Conservation (phyloP, 2,329 filamentous ascomycete genomes). For the Botrytis galanthina region DNA sequence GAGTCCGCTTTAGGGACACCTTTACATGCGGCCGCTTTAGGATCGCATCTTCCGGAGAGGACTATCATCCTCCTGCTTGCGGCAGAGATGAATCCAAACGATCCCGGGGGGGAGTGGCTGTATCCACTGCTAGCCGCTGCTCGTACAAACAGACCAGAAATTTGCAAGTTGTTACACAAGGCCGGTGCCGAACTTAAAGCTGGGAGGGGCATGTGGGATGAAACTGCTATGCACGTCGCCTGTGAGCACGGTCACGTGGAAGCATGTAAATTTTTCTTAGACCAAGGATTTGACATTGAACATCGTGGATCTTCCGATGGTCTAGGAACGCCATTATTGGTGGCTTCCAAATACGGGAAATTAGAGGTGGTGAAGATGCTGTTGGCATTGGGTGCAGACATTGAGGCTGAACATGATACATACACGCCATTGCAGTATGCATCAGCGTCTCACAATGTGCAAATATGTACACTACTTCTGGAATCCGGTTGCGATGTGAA, state of each 20-base stretch:
- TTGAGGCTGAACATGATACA: not conserved
- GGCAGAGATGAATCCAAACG: no score
- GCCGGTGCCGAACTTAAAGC: no score
- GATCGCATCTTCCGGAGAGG: not conserved
- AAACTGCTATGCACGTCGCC: not conserved
- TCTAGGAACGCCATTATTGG: not conserved
- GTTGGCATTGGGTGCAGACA: not conserved
- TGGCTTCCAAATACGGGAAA: not conserved
- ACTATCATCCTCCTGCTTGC: not conserved
- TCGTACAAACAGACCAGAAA: accelerated
- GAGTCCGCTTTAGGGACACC: not conserved
- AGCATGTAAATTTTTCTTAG: not conserved
- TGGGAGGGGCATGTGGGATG: no score
- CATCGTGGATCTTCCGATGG: no score
- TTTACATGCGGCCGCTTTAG: not conserved
- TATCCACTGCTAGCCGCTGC: not conserved
- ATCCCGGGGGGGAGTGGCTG: no score
- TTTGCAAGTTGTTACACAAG: not conserved
- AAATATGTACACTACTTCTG: not conserved
- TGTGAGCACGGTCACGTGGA: not conserved
- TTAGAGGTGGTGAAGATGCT: not conserved
- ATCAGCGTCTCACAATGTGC: not conserved
- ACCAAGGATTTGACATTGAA: not conserved
- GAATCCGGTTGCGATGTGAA: not conserved
- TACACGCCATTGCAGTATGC: not conserved